phyloP scores from a whole-genome alignment of 257 asterid genomes.

The Nicotiana paniculata region DNA sequence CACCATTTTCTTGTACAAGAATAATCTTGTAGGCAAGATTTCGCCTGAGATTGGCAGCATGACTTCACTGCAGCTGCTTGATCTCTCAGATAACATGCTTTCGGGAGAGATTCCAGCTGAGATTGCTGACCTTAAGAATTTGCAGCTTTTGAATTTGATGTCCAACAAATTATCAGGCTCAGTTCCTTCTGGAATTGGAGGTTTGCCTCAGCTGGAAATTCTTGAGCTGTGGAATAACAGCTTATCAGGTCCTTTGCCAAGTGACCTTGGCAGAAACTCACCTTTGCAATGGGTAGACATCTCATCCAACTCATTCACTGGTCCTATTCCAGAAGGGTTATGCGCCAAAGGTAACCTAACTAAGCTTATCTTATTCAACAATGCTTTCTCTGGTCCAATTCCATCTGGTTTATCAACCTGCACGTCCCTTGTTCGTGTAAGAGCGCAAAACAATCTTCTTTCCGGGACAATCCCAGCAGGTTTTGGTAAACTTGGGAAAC shows the following conservation, averaged over 20 bases:
- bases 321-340: constrained; percentile 38
- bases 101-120: constrained; percentile 47
- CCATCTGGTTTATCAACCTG: constrained; percentile 52
- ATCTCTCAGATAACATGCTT: constrained; percentile 57
- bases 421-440: constrained; percentile 47
- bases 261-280: constrained; percentile 45
- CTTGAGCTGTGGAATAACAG: constrained; percentile 68
- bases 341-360: constrained; percentile 60
- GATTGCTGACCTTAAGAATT: constrained; percentile 36
- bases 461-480: constrained; percentile 58
- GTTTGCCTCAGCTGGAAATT: constrained; percentile 34
- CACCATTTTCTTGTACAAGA: constrained; percentile 52
- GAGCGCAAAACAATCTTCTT: constrained; percentile 57
- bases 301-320: constrained; percentile 51
- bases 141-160: constrained; percentile 58
- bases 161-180: constrained; percentile 49
- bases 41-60: constrained; percentile 47
- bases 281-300: constrained; percentile 60
- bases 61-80: constrained; percentile 38
- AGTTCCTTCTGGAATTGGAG: constrained; percentile 39
- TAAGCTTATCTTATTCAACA: constrained; percentile 61
- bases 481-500: constrained; percentile 53
- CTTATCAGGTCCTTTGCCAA: constrained; percentile 53
- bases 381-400: constrained; percentile 58
- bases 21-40: constrained; percentile 45